phyloP scores from a whole-genome alignment of 257 asterid species.

The Solanum etuberosum region DNA sequence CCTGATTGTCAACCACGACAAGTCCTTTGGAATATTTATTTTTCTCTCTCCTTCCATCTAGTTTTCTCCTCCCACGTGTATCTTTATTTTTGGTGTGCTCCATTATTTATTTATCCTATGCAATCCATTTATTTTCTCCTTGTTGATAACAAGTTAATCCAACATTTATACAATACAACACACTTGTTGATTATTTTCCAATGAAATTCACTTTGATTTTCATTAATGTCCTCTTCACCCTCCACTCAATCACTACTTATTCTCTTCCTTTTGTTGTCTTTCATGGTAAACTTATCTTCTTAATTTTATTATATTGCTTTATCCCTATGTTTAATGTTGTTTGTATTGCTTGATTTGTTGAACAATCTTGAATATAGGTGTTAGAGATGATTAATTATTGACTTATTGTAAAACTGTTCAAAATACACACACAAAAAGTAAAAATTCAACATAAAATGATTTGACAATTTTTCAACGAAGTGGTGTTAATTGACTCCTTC shows the following conservation, averaged over 20 bases:
- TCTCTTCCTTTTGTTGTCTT: conserved; percentile 75
- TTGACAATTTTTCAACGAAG: not conserved
- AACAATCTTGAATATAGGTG: not conserved
- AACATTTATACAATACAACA: not conserved
- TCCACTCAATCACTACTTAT: conserved; percentile 24
- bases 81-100: not conserved
- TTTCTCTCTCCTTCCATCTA: not conserved
- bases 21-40: not conserved
- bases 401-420: too few species aligned
- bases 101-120: not conserved
- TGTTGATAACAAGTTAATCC: not conserved
- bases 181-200: not conserved
- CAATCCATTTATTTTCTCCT: not conserved
- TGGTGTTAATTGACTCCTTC: not conserved
- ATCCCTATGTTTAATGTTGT: not conserved
- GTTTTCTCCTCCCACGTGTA: not conserved
- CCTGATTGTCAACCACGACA: not conserved
- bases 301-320: not conserved
- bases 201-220: not conserved
- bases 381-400: not conserved
- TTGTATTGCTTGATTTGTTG: not conserved
- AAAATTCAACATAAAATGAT: not conserved
- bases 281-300: conserved; percentile 40
- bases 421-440: not conserved
- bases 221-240: conserved; percentile 6